Base-by-base conservation (phyloP, 2,329 filamentous ascomycete genomes). In the Xylariales sp. region DNA sequence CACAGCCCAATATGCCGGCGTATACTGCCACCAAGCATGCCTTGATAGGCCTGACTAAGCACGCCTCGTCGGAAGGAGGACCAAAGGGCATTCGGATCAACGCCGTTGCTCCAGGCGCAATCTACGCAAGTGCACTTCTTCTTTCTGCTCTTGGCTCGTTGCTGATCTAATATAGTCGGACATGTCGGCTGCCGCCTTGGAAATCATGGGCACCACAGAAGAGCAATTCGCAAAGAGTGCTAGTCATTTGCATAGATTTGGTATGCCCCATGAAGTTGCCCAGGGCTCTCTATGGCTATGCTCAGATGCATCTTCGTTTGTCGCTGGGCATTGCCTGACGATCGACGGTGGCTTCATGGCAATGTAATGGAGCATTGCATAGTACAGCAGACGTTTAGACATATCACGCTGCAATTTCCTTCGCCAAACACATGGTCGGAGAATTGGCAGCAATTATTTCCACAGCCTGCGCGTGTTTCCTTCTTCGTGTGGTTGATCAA, bases 1-100 rank as follows among this genome's bases (percentile, higher is more conserved):
- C 58, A 1, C 49, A 60, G 7, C 55, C 60, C 1, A 58, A 62
- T 12, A 65, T 65, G 51, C 61, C 61, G 1, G 64, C 67, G 3
- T 70, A 71, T 46, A 64, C 58, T 4, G 55, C 59, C 3, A 58
- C 62, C 8, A 72, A 71, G 46, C 68, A 65, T 45, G 68, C 57
- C 2, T 46, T 71, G 4, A 53, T 70, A 5, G 68, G 65, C 2
- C 55, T 71, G 38, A 69, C 67, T 10, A 68, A 68, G 31, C 50
- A 54, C 31, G 62, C 60, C 3, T 56, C 62, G 3, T 57, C 51
- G 21, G 61, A 64, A 42, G 55, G 52, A 10, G 62, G 57, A 1
- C 44, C 49, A 10, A 46, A 49, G 9, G 56, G 55, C 4, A 64
- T 66, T 29, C 50, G 63, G 19, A 58, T 66, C 9, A 66, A 66